Conservation (phyloP, 345 rosid genomes). For the Chamaenerion angustifolium region DNA sequence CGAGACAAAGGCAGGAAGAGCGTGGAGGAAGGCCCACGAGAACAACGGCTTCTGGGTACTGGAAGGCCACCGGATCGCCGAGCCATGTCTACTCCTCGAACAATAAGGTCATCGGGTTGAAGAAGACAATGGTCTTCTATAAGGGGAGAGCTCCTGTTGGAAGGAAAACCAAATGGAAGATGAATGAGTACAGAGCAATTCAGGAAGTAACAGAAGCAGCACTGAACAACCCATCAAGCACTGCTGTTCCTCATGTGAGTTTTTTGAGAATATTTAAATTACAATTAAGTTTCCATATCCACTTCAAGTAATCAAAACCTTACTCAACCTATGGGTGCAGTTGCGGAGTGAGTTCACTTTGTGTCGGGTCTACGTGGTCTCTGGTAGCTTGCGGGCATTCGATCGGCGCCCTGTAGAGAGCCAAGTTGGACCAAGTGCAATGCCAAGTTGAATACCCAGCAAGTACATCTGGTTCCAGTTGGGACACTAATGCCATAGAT, state of each 20-base stretch:
- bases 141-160: constrained; percentile 75
- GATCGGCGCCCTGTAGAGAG: constrained; percentile 57
- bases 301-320: too few relatives aligned
- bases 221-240: not conserved
- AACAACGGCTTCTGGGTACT: constrained; percentile 73
- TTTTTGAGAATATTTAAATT: too few relatives aligned
- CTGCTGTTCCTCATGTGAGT: constrained; percentile 6
- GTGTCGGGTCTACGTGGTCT: constrained; percentile 67
- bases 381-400: constrained; percentile 74
- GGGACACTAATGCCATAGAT: constrained; percentile 16
- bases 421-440: constrained; percentile 12
- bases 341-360: constrained; percentile 72
- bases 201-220: constrained; percentile 14
- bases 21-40: constrained; percentile 75
- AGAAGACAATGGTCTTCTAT: constrained; percentile 93
- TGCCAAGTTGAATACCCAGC: constrained; percentile 22
- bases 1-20: constrained; percentile 80
- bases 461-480: constrained; percentile 9
- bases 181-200: constrained; percentile 83
- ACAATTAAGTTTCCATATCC: too few relatives aligned
- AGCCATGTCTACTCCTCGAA: constrained; percentile 59
- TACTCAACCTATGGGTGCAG: constrained; percentile 14
- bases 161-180: constrained; percentile 86
- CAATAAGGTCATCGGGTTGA: constrained; percentile 55
- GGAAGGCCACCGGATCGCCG: constrained; percentile 98